A percentile compares a stretch with the other conserved stretches of the same genome.
Conservation (phyloP, 2,329 filamentous ascomycete genomes). For the Westerdykella ornata region DNA sequence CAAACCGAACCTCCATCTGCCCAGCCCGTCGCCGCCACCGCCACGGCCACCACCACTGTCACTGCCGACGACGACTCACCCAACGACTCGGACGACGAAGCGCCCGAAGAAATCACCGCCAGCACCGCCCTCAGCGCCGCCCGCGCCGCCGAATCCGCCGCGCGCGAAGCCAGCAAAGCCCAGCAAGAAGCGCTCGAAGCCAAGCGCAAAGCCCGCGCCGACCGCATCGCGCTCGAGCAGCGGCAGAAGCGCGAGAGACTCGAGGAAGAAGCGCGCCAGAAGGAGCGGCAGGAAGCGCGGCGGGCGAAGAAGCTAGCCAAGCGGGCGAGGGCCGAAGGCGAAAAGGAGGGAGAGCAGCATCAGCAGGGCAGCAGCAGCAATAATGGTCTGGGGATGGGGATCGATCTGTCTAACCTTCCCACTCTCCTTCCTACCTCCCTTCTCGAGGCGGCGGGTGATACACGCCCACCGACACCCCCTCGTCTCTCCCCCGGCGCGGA, state of each 20-base stretch:
- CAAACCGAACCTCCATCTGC: background rate
- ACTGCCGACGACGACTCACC: constrained; percentile 23
- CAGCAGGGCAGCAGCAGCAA: background rate
- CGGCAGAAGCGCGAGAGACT: constrained; percentile 27
- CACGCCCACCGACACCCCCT: constrained; percentile 42
- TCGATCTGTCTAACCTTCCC: constrained; percentile 39
- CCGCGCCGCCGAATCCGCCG: constrained; percentile 24
- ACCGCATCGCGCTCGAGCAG: constrained; percentile 29
- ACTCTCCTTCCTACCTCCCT: constrained; percentile 48
- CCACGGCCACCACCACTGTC: no score
- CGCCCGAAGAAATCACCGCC: constrained; percentile 34
- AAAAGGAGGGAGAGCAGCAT: no score
- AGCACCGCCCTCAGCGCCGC: constrained; percentile 25
- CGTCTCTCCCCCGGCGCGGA: constrained; percentile 16
- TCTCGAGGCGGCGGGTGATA: constrained; percentile 42
- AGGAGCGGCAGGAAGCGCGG: constrained; percentile 22
- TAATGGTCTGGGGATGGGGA: background rate
- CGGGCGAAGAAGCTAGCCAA: constrained; percentile 26
- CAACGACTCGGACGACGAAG: constrained; percentile 32
- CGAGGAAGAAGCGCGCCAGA: constrained; percentile 25
- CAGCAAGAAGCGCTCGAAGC: constrained; percentile 22
- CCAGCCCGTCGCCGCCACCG: background rate
- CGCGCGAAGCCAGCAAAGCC: constrained; percentile 23
- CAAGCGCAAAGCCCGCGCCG: constrained; percentile 25
- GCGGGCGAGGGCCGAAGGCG: constrained; percentile 1